Evolutionary conservation across 176 grass and related monocot genomes (phyloP).

Genomic region (Musa troglodytarum): DNA sequence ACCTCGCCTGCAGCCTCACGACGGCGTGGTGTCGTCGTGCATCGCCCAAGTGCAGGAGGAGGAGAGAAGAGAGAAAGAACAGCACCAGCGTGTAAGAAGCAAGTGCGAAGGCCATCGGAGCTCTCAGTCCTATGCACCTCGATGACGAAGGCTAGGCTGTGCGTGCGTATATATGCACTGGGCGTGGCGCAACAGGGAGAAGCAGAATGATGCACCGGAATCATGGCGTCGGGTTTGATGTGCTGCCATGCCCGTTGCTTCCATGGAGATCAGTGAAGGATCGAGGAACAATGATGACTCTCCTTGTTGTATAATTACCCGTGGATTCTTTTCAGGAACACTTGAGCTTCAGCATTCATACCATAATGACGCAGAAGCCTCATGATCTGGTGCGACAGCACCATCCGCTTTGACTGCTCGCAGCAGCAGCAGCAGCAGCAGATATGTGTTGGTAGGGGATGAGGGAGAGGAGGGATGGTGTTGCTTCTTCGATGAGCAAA

Average conservation of each 20-base stretch:
- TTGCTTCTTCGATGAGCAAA: constrained; percentile 1
- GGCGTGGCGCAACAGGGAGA: background rate
- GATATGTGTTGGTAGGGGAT: background rate
- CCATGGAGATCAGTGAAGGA: background rate
- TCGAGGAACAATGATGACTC: too few relatives aligned
- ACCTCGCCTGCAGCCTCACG: background rate
- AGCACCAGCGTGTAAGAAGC: background rate
- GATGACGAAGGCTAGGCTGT: background rate
- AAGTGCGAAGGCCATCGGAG: background rate
- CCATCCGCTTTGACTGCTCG: background rate
- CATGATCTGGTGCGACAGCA: too few relatives aligned
- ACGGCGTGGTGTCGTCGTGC: background rate
- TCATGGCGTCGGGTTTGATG: background rate
- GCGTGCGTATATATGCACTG: background rate
- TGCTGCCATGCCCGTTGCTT: background rate
- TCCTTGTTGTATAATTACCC: too few relatives aligned
- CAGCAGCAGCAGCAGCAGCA: background rate
- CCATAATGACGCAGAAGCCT: too few relatives aligned
- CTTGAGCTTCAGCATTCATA: too few relatives aligned
- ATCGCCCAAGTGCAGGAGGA: background rate
- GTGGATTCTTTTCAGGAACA: too few relatives aligned
- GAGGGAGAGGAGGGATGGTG: background rate
- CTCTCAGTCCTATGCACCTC: too few relatives aligned
- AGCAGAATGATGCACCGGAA: background rate
- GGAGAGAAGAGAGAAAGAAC: background rate